Percentiles rank a stretch among this genome's conserved stretches.
phyloP scores from a whole-genome alignment of 108 stramenopile genomes.

The Nannochloropsis salina region DNA sequence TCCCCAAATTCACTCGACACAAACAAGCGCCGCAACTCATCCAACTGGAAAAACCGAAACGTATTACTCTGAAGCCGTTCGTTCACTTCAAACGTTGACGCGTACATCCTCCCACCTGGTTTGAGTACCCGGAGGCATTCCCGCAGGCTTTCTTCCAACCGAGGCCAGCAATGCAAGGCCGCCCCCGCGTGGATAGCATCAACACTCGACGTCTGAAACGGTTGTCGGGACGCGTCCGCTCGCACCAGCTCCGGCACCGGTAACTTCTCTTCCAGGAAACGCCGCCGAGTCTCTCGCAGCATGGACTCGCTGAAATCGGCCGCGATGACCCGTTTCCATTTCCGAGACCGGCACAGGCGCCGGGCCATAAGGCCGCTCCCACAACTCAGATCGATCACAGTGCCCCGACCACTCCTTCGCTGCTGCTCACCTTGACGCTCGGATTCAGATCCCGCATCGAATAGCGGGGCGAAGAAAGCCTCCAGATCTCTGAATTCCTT shows the following conservation, averaged over 20 bases:
- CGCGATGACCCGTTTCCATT: conserved; percentile 73
- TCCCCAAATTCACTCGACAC: conserved; percentile 23
- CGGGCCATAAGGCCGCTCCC: conserved; percentile 82
- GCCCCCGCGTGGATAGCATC: conserved; percentile 86
- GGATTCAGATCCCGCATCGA: neutral
- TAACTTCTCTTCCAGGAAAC: conserved; percentile 32
- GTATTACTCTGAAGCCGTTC: conserved; percentile 16
- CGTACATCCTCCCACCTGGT: conserved; percentile 86
- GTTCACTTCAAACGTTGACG: conserved; percentile 77
- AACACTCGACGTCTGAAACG: conserved; percentile 63
- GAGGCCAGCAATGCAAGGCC: conserved; percentile 95
- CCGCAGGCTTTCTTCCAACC: conserved; percentile 63
- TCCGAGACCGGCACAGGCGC: conserved; percentile 65
- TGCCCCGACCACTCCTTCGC: conserved; percentile 14
- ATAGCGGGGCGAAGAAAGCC: conserved; percentile 60
- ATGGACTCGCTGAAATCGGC: conserved; percentile 86
- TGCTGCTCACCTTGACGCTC: conserved; percentile 18
- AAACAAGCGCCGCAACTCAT: conserved; percentile 22
- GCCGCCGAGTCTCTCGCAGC: conserved; percentile 71
- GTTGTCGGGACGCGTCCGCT: conserved; percentile 77
- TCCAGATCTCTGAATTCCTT: conserved; percentile 69
- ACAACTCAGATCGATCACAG: conserved; percentile 87
- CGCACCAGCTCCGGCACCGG: conserved; percentile 72
- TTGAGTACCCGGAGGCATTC: conserved; percentile 81
- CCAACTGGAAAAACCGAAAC: conserved; percentile 27